phyloP scores from a whole-genome alignment of 306 rosid species.

The Quercus alba region DNA sequence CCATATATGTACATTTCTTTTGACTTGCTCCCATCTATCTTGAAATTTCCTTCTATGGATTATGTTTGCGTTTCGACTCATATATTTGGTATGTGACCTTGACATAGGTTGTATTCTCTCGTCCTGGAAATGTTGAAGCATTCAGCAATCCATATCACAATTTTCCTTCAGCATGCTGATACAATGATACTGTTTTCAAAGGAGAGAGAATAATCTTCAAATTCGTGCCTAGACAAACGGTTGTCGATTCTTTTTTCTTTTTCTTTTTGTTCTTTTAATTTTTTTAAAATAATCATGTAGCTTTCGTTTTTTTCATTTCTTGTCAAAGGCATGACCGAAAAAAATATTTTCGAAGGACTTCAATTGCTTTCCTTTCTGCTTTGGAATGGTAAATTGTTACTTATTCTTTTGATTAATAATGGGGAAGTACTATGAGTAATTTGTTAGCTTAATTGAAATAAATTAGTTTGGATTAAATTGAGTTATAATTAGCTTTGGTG shows the following conservation, averaged over 20 bases:
- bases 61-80: background rate
- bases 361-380: background rate
- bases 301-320: background rate
- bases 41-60: background rate
- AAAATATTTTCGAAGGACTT: background rate
- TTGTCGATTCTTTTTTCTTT: background rate
- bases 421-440: no score
- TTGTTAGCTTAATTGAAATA: no score
- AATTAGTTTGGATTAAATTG: no score
- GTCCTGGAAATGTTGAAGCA: constrained; percentile 45
- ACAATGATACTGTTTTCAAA: background rate
- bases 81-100: background rate
- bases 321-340: background rate
- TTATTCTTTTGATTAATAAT: no score
- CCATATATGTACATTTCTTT: background rate
- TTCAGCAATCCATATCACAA: constrained; percentile 36
- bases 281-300: background rate
- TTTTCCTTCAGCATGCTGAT: constrained; percentile 24
- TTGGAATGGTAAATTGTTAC: background rate
- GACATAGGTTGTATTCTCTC: constrained; percentile 43
- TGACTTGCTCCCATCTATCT: background rate
- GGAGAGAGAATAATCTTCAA: background rate
- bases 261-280: background rate
- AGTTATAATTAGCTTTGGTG: no score
- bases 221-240: background rate